A percentile compares a stretch with the other conserved stretches of the same genome.
phyloP scores from a whole-genome alignment of 495 filamentous ascomycete genomes.

The Trichocladium antarcticum region DNA sequence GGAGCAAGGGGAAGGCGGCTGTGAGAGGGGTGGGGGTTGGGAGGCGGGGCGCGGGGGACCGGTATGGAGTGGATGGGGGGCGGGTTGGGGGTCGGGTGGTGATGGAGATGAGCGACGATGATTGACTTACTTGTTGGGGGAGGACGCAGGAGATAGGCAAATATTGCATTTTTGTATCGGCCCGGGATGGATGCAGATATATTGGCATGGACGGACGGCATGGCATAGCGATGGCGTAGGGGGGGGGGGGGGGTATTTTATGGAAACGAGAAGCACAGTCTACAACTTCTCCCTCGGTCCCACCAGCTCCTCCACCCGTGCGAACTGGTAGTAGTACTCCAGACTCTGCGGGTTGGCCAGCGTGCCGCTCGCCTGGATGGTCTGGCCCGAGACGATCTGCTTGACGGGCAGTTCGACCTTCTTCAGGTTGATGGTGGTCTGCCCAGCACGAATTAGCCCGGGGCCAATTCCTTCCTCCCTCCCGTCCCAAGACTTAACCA shows the following conservation, averaged over 20 bases:
- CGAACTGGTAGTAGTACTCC: slow-evolving; percentile 72
- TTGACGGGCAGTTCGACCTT: slow-evolving; percentile 82
- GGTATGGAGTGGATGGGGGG: background rate
- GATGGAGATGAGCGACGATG: slow-evolving; percentile 23
- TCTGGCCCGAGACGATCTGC: slow-evolving; percentile 66
- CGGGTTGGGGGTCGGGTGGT: background rate
- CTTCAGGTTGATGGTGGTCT: slow-evolving; percentile 75
- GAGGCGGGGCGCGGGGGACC: background rate
- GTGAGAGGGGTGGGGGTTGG: slow-evolving; percentile 4
- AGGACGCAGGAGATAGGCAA: background rate
- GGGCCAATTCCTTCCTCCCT: background rate
- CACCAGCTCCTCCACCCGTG: slow-evolving; percentile 57
- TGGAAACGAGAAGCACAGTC: background rate
- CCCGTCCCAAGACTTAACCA: background rate
- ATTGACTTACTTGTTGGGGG: background rate
- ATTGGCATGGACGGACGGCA: no score
- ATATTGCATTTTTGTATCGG: no score
- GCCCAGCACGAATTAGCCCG: background rate
- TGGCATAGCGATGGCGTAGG: no score
- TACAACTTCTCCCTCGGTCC: slow-evolving; percentile 23
- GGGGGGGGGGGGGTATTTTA: no score
- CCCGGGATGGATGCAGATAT: no score
- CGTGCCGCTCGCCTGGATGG: slow-evolving; percentile 64
- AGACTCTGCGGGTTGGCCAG: slow-evolving; percentile 64
- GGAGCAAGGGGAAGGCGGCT: slow-evolving; percentile 21